These are phyloP conservation scores for Deinandra increscens DNA, from an alignment of 129 eudicot genomes.

Conservation along the genomic window DNA sequence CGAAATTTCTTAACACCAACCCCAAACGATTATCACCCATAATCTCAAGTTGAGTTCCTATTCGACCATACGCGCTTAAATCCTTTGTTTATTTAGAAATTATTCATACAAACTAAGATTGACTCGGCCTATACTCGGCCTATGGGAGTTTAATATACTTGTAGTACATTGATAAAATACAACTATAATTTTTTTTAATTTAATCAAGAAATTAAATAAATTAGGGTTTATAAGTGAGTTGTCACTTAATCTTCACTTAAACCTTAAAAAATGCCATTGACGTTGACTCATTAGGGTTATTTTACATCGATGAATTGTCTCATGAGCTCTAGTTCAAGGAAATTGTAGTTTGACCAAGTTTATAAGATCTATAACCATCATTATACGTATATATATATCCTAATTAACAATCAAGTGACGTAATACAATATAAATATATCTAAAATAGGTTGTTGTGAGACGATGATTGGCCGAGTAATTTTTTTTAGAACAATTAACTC, in stretches of 20 bases:
- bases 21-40: no score
- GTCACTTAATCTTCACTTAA: background rate
- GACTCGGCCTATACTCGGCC: background rate
- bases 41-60: no score
- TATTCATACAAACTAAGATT: background rate
- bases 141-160: background rate
- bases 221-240: background rate
- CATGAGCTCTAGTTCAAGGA: no score
- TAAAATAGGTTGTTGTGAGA: background rate
- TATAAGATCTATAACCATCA: background rate
- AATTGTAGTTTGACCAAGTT: no score
- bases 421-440: background rate
- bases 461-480: background rate
- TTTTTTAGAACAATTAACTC: no score
- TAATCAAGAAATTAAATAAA: background rate
- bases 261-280: background rate
- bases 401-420: background rate
- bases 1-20: no score
- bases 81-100: background rate
- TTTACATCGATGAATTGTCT: no score
- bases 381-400: background rate
- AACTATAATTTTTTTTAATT: background rate
- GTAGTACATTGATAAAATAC: background rate
- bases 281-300: no score
- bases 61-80: background rate